Evolutionary conservation across 2,329 filamentous ascomycete species (phyloP).

Genomic region (Neofusicoccum parvum): DNA sequence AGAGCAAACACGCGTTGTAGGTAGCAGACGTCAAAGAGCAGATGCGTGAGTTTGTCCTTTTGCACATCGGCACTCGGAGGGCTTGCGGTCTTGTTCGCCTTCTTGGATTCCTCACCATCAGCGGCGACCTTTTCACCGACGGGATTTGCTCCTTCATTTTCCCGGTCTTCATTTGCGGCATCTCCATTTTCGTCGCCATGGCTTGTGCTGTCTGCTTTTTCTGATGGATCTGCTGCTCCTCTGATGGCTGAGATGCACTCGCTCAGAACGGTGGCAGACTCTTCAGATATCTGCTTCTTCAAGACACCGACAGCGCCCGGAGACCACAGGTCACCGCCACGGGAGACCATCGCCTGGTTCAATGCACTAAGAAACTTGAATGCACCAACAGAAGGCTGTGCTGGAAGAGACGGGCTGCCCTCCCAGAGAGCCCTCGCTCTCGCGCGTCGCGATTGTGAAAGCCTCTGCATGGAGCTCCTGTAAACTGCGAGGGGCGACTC

Average conservation of each 20-base stretch:
- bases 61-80: conserved; percentile 24
- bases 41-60: conserved; percentile 38
- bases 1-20: conserved; percentile 37
- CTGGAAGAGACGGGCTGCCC: conserved; percentile 71
- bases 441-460: conserved; percentile 52
- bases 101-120: background rate
- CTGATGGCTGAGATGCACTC: conserved; percentile 27
- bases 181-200: background rate
- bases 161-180: conserved; percentile 20
- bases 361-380: conserved; percentile 73
- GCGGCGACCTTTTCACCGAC: conserved; percentile 15
- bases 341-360: conserved; percentile 66
- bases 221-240: conserved; percentile 17
- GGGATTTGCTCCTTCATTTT: conserved; percentile 22
- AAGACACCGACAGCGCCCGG: conserved; percentile 64
- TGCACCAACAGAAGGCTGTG: conserved; percentile 73
- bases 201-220: conserved; percentile 20
- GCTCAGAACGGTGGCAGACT: conserved; percentile 50
- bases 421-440: conserved; percentile 77
- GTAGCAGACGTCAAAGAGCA: conserved; percentile 48
- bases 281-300: conserved; percentile 59
- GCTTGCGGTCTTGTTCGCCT: background rate
- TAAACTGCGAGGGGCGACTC: conserved; percentile 48
- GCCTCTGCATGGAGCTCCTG: conserved; percentile 47
- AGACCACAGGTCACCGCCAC: conserved; percentile 82